phyloP scores from a whole-genome alignment of 441 rosid species.

The Iberis amara region DNA sequence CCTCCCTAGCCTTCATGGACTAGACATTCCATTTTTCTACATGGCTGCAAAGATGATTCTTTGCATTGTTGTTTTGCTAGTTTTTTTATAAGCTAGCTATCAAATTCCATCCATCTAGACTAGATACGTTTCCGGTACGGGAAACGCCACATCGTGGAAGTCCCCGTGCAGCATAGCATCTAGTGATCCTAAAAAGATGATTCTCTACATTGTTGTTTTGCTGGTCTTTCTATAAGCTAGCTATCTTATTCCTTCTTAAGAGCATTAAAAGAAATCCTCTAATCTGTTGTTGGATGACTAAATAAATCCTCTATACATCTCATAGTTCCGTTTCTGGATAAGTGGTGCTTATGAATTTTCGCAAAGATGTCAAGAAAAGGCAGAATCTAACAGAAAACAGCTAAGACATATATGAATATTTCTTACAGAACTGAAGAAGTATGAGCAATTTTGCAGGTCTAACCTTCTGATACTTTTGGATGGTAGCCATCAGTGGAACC shows the following conservation, averaged over 20 bases:
- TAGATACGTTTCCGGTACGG: too few species aligned
- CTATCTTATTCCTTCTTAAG: not conserved
- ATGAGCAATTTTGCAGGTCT: constrained; percentile 16
- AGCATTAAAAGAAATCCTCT: not conserved
- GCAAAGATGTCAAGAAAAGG: not conserved
- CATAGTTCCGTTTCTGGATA: not conserved
- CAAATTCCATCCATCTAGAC: too few species aligned
- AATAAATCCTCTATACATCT: not conserved
- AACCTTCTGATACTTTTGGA: constrained; percentile 91
- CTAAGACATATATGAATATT: not conserved
- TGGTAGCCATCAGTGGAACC: constrained; percentile 69
- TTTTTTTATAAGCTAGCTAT: too few species aligned
- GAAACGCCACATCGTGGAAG: too few species aligned
- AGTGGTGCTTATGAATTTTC: not conserved
- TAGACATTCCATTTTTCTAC: not conserved
- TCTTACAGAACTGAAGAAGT: not conserved
- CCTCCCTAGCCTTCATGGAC: constrained; percentile 4
- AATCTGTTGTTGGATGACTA: constrained; percentile 3
- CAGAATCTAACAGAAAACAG: constrained; percentile 1
- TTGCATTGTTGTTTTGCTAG: too few species aligned
- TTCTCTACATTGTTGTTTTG: not conserved
- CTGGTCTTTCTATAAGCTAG: not conserved
- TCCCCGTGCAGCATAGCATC: too few species aligned
- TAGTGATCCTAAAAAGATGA: not conserved
- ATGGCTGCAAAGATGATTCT: too few species aligned